These are phyloP conservation scores for Leccinellum luteum DNA, from an alignment of 768 basidiomycete genomes.

Conservation along the genomic window DNA sequence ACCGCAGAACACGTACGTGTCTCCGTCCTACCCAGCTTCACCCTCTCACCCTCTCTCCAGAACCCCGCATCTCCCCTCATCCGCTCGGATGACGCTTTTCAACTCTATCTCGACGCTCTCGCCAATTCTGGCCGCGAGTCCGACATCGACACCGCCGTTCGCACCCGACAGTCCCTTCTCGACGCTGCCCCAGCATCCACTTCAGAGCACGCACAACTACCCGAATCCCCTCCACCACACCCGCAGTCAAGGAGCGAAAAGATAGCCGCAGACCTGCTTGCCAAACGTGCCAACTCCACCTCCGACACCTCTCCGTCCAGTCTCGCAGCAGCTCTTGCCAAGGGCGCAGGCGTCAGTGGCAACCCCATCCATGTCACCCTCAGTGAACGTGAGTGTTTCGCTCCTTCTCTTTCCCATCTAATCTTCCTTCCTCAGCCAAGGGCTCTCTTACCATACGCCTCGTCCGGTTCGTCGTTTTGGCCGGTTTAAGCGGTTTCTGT, in stretches of 20 bases:
- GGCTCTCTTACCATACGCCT: conserved; percentile 64
- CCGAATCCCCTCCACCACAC: conserved; percentile 9
- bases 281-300: conserved; percentile 20
- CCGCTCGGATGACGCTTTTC: conserved; percentile 68
- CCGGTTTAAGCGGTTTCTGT: conserved; percentile 65
- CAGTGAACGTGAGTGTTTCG: conserved; percentile 63
- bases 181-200: conserved; percentile 30
- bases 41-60: conserved; percentile 35
- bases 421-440: conserved; percentile 46
- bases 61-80: conserved; percentile 68
- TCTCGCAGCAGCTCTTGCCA: conserved; percentile 39
- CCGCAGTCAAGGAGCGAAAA: conserved; percentile 38
- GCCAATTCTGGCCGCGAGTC: conserved; percentile 54
- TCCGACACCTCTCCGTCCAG: conserved; percentile 25
- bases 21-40: not conserved
- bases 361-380: conserved; percentile 81
- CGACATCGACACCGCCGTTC: conserved; percentile 63
- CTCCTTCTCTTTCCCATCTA: not conserved
- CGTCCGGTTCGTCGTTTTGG: conserved; percentile 57
- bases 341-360: conserved; percentile 41
- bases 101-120: conserved; percentile 70
- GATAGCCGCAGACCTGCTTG: conserved; percentile 42
- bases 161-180: conserved; percentile 64
- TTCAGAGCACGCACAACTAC: conserved; percentile 8
- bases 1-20: conserved; percentile 77